phyloP scores from a whole-genome alignment of 1,284 basidiomycete genomes.

The Ceratobasidium papillatum region DNA sequence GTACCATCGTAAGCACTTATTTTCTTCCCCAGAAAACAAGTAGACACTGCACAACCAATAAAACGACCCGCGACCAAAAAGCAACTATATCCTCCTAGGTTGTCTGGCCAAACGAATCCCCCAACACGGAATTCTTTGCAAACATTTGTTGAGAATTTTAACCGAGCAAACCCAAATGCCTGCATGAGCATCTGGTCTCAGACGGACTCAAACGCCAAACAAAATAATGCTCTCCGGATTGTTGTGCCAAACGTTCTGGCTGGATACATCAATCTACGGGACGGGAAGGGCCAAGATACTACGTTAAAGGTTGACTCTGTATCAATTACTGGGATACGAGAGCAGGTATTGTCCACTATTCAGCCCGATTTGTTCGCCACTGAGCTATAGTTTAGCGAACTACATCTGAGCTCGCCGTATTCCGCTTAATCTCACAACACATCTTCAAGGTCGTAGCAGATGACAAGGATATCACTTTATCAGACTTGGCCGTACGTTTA shows the following conservation, averaged over 20 bases:
- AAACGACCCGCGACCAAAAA: constrained; percentile 14
- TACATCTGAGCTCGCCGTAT: constrained; percentile 20
- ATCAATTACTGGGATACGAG: constrained; percentile 14
- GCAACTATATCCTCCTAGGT: constrained; percentile 8
- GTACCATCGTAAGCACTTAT: not conserved
- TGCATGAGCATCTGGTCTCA: constrained; percentile 30
- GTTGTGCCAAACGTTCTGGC: constrained; percentile 28
- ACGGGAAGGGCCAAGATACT: not conserved
- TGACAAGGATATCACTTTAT: not conserved
- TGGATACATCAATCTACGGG: constrained; percentile 33
- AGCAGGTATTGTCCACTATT: constrained; percentile 10
- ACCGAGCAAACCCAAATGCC: constrained; percentile 3
- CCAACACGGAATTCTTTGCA: not conserved
- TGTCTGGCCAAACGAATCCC: not conserved
- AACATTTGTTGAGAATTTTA: constrained; percentile 18
- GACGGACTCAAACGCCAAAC: not conserved
- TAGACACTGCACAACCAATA: constrained; percentile 11
- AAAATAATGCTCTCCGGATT: constrained; percentile 8
- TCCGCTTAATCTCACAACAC: constrained; percentile 28
- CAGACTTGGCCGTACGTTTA: constrained; percentile 18
- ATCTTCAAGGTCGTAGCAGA: constrained; percentile 18
- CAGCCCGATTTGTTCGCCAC: not conserved
- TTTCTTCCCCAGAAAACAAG: constrained; percentile 2
- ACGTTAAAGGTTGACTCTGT: constrained; percentile 9
- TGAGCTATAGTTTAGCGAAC: not conserved